These are phyloP conservation scores for Tetrapisispora iriomotensis DNA, from an alignment of 805 yeast species.

Conservation along the genomic window DNA sequence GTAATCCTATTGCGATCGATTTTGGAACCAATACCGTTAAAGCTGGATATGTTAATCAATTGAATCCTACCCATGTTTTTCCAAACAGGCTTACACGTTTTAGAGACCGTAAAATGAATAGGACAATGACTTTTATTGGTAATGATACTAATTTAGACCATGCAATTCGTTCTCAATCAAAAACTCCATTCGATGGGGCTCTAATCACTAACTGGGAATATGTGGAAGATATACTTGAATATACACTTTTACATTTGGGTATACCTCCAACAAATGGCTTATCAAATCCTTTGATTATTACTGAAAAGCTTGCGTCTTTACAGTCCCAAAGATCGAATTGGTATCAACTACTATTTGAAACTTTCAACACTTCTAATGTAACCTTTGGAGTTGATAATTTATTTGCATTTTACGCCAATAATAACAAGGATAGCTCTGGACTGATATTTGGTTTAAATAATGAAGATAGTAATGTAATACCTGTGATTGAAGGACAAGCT, in stretches of 20 bases:
- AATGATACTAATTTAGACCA: constrained; percentile 70
- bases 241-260: constrained; percentile 69
- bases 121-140: constrained; percentile 65
- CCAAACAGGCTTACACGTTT: constrained; percentile 62
- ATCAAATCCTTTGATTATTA: constrained; percentile 70
- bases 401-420: constrained; percentile 63
- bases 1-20: constrained; percentile 77
- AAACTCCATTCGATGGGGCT: constrained; percentile 80
- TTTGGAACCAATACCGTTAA: constrained; percentile 59
- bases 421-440: constrained; percentile 36
- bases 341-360: constrained; percentile 80
- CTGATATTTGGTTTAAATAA: constrained; percentile 77
- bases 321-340: constrained; percentile 58
- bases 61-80: constrained; percentile 50
- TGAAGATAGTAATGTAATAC: constrained; percentile 74
- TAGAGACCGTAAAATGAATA: constrained; percentile 64
- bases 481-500: constrained; percentile 66
- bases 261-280: constrained; percentile 46
- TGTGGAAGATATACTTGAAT: constrained; percentile 73
- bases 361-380: constrained; percentile 63
- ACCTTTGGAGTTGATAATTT: constrained; percentile 77
- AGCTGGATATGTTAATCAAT: constrained; percentile 44
- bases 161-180: constrained; percentile 54
- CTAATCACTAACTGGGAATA: constrained; percentile 89
- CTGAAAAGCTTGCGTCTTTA: constrained; percentile 69